Conservation (phyloP, 345 rosid species). For the Luvunga scandens region DNA sequence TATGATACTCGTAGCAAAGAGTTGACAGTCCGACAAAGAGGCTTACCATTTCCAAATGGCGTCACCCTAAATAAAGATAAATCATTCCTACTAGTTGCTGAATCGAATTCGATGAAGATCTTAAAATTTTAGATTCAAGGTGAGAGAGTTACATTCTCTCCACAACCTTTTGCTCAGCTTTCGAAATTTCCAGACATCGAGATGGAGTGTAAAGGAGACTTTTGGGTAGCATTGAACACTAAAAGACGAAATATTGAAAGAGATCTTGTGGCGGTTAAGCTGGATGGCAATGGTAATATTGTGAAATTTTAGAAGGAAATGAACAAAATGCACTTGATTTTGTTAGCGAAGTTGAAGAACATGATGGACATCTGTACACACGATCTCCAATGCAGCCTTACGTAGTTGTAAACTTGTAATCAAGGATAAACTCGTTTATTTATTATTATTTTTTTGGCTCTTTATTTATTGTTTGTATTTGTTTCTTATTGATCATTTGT, state of each 20-base stretch:
- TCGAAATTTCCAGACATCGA: slow-evolving; percentile 35
- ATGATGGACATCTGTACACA: slow-evolving; percentile 25
- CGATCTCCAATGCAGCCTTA: slow-evolving; percentile 40
- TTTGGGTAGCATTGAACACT: slow-evolving; percentile 55
- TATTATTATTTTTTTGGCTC: too few relatives aligned
- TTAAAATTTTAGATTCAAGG: slow-evolving; percentile 1
- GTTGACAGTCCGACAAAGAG: slow-evolving; percentile 23
- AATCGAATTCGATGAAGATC: slow-evolving; percentile 15
- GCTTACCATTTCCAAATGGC: slow-evolving; percentile 48
- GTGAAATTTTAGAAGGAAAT: slow-evolving; percentile 29
- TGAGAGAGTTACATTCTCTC: not conserved
- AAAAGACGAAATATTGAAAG: slow-evolving; percentile 21
- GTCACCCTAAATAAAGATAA: slow-evolving; percentile 43
- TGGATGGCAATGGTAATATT: slow-evolving; percentile 25
- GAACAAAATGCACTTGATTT: slow-evolving; percentile 22
- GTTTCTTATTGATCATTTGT: too few relatives aligned
- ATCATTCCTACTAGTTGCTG: slow-evolving; percentile 39
- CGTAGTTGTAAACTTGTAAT: slow-evolving; percentile 15
- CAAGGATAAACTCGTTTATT: not conserved
- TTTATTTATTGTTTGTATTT: too few relatives aligned
- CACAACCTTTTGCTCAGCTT: slow-evolving; percentile 22
- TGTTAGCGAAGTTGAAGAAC: slow-evolving; percentile 43
- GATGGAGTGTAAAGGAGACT: slow-evolving; percentile 45
- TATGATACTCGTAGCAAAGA: slow-evolving; percentile 29
- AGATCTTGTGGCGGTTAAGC: slow-evolving; percentile 39